A percentile compares a stretch with the other conserved stretches of the same genome.
Conservation (phyloP, 139 green algal species). For the Tetraselmis chui region DNA sequence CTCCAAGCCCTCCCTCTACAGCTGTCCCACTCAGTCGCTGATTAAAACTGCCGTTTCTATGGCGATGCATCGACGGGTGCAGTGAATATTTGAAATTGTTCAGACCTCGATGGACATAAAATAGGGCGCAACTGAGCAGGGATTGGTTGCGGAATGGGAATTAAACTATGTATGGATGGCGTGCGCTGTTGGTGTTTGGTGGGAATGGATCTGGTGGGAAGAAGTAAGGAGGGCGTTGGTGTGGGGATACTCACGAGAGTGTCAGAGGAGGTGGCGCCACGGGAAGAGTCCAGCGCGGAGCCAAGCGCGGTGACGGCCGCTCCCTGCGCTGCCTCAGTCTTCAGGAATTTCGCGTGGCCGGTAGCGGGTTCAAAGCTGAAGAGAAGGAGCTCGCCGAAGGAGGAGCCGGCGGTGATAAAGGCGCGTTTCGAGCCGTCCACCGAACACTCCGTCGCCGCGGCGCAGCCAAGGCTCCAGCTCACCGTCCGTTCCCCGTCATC, state of each 20-base stretch:
- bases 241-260: background rate
- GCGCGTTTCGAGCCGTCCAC: background rate
- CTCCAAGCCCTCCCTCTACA: no score
- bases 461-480: background rate
- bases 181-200: no score
- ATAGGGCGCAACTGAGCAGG: no score
- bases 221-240: background rate
- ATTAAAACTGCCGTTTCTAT: no score
- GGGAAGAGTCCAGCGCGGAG: background rate
- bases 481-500: background rate
- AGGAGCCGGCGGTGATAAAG: background rate
- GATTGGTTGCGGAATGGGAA: no score
- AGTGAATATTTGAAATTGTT: no score
- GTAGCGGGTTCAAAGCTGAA: background rate
- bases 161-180: no score
- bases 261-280: background rate
- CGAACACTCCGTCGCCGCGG: background rate
- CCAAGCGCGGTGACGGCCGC: background rate
- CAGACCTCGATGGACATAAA: no score
- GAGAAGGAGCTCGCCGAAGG: background rate
- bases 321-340: background rate
- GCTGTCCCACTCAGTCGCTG: no score
- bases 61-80: no score
- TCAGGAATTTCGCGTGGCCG: background rate
- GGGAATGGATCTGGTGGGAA: no score